Conservation (phyloP, 805 yeast species). For the Myxozyma nipponensis region DNA sequence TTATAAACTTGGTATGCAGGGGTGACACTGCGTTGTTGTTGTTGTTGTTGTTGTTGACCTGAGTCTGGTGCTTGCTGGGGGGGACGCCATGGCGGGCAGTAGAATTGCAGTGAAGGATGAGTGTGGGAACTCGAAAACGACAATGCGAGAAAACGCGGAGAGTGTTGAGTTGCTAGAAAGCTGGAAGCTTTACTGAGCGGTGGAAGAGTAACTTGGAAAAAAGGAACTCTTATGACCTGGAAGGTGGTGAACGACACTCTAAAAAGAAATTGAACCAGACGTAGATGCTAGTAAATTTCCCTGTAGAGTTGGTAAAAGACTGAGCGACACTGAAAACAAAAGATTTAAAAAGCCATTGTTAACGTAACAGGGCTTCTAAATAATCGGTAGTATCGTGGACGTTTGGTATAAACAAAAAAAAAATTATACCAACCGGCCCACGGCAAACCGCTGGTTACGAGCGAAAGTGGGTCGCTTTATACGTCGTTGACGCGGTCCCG, state of each 20-base stretch:
- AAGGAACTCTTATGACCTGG: not conserved
- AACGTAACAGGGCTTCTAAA: too few species aligned
- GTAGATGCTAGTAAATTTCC: too few species aligned
- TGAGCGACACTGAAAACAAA: not conserved
- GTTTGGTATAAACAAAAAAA: too few species aligned
- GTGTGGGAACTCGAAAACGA: constrained; percentile 18
- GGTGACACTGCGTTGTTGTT: too few species aligned
- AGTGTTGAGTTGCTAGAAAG: constrained; percentile 1
- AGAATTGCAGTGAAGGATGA: constrained; percentile 9
- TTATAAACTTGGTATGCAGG: too few species aligned
- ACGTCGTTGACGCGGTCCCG: too few species aligned
- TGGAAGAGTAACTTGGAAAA: not conserved
- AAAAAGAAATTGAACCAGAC: not conserved
- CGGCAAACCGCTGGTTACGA: too few species aligned
- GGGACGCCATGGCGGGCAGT: constrained; percentile 24
- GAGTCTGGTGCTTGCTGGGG: constrained; percentile 5
- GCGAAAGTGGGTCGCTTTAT: too few species aligned
- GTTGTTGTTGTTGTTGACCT: constrained; percentile 5
- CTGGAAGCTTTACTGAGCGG: not conserved
- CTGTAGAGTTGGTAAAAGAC: not conserved
- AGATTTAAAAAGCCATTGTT: constrained; percentile 2
- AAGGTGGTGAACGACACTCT: not conserved
- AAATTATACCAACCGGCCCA: too few species aligned
- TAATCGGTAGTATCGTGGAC: too few species aligned
- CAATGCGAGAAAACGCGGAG: constrained; percentile 22